Evolutionary conservation across 2,329 filamentous ascomycete species (phyloP).

Genomic region (Alternaria brassicicola): DNA sequence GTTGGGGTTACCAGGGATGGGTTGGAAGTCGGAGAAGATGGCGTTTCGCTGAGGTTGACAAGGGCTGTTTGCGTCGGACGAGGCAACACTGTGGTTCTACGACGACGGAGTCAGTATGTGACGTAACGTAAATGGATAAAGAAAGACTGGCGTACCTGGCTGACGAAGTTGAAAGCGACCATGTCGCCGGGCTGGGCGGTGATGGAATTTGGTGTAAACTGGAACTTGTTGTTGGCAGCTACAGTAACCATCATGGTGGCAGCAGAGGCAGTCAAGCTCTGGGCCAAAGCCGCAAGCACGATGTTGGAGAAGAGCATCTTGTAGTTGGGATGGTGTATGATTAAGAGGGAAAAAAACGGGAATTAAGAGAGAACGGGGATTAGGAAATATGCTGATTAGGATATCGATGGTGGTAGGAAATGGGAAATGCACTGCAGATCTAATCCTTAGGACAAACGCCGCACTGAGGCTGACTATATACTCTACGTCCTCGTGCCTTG

Average conservation of each 20-base stretch:
- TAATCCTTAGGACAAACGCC: neutral
- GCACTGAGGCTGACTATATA: slow-evolving; percentile 5
- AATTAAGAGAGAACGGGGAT: neutral
- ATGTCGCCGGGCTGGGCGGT: slow-evolving; percentile 38
- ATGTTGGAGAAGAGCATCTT: slow-evolving; percentile 36
- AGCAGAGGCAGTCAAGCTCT: slow-evolving; percentile 33
- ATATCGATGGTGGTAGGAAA: neutral
- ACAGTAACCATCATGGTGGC: slow-evolving; percentile 40
- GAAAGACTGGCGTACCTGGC: slow-evolving; percentile 17
- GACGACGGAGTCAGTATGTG: neutral
- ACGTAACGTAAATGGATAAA: neutral
- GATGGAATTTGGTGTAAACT: slow-evolving; percentile 35
- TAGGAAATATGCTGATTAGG: neutral
- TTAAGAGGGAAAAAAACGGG: neutral
- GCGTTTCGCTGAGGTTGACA: slow-evolving; percentile 34
- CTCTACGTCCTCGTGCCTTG: neutral
- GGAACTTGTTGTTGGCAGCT: slow-evolving; percentile 41
- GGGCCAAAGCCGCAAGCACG: slow-evolving; percentile 28
- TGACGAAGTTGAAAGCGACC: slow-evolving; percentile 37
- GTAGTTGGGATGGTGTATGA: neutral
- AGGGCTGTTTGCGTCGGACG: slow-evolving; percentile 32
- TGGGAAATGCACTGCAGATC: slow-evolving; percentile 13
- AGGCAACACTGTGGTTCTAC: slow-evolving; percentile 39
- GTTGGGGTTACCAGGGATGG: slow-evolving; percentile 20
- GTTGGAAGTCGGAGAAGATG: slow-evolving; percentile 39